A percentile compares a stretch with the other conserved stretches of the same genome.
These are phyloP conservation scores for Psidium friedrichsthalianum DNA, from an alignment of 345 rosid species.

Conservation along the genomic window DNA sequence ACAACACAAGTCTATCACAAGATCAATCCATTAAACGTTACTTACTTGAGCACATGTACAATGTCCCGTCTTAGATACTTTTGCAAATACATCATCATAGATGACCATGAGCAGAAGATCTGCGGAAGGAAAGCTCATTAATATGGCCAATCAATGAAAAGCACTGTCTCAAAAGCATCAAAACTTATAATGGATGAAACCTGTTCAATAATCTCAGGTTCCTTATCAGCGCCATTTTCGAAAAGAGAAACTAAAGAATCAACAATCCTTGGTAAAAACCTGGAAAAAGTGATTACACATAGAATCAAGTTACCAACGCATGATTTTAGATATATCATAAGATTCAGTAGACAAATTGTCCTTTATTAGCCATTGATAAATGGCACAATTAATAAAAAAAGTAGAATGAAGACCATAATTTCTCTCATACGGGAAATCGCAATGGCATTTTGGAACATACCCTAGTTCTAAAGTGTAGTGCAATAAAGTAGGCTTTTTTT, in stretches of 20 bases:
- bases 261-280: slow-evolving; percentile 57
- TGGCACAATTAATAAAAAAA: background rate
- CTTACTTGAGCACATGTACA: slow-evolving; percentile 54
- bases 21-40: background rate
- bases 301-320: background rate
- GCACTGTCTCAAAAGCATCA: background rate
- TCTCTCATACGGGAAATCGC: background rate
- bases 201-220: slow-evolving; percentile 90
- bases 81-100: slow-evolving; percentile 54
- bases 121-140: slow-evolving; percentile 19
- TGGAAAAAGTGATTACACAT: slow-evolving; percentile 10
- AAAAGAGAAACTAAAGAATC: slow-evolving; percentile 52
- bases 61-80: slow-evolving; percentile 50
- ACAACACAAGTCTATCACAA: background rate
- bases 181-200: slow-evolving; percentile 15
- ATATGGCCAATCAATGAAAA: background rate
- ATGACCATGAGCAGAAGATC: slow-evolving; percentile 72
- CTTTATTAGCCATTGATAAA: background rate
- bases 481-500: background rate
- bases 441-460: background rate
- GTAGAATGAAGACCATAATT: background rate
- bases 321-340: background rate
- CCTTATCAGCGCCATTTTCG: slow-evolving; percentile 69
- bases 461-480: background rate
- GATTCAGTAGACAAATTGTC: background rate